Evolutionary conservation across 2,329 filamentous ascomycete species (phyloP).

Genomic region (Aspergillus felis): DNA sequence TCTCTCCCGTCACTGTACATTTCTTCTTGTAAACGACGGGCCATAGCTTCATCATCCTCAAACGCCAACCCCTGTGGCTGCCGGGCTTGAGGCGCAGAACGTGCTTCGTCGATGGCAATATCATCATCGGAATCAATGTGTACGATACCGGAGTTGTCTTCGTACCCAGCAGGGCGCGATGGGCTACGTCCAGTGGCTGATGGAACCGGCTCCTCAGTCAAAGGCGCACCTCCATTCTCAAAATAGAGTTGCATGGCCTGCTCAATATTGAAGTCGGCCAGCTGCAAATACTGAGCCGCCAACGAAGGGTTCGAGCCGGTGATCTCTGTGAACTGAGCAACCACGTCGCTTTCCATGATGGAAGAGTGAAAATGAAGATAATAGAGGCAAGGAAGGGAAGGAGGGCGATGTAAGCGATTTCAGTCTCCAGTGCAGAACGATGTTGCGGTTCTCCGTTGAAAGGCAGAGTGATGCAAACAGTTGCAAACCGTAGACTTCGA

Average conservation of each 20-base stretch:
- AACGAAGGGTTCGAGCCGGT: conserved; percentile 71
- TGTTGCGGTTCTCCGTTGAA: conserved; percentile 10
- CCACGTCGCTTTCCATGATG: conserved; percentile 64
- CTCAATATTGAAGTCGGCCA: conserved; percentile 79
- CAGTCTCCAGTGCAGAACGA: conserved; percentile 3
- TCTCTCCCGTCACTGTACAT: conserved; percentile 62
- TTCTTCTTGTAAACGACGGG: conserved; percentile 85
- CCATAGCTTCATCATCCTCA: conserved; percentile 92
- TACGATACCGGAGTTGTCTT: conserved; percentile 61
- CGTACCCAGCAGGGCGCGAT: conserved; percentile 37
- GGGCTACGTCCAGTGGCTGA: conserved; percentile 21
- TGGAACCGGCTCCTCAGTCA: conserved; percentile 50
- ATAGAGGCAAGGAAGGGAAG: background rate
- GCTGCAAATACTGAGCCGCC: conserved; percentile 75
- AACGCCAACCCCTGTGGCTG: conserved; percentile 50
- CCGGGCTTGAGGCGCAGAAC: conserved; percentile 22
- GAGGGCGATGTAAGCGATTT: background rate
- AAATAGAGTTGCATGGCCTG: conserved; percentile 88
- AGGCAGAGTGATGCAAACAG: conserved; percentile 25
- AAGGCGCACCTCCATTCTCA: conserved; percentile 68
- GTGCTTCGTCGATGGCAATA: conserved; percentile 42
- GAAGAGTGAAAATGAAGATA: background rate
- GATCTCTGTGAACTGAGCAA: conserved; percentile 75
- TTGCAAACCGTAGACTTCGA: conserved; percentile 24
- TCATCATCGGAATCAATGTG: conserved; percentile 76